A percentile compares a stretch with the other conserved stretches of the same genome.
Conservation (phyloP, 805 yeast species). For the Dipodascopsis tothii region DNA sequence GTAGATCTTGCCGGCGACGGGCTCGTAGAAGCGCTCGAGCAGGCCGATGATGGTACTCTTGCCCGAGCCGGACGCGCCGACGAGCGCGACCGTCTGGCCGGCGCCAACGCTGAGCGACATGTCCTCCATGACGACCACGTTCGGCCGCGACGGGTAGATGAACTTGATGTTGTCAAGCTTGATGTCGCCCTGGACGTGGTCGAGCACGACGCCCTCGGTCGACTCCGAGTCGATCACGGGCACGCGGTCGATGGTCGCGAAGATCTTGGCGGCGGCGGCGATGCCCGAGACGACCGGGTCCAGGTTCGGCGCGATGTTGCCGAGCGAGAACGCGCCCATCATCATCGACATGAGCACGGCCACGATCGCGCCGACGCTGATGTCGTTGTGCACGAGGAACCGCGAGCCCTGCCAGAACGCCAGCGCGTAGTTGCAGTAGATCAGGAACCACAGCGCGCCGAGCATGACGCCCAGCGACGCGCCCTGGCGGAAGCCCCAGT, state of each 20-base stretch:
- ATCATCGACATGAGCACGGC: slow-evolving; percentile 28
- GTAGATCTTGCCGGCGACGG: slow-evolving; percentile 40
- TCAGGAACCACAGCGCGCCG: slow-evolving; percentile 39
- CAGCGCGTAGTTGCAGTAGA: slow-evolving; percentile 60
- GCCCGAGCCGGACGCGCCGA: slow-evolving; percentile 73
- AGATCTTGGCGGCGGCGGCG: slow-evolving; percentile 36
- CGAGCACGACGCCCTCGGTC: slow-evolving; percentile 22
- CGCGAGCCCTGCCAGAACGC: slow-evolving; percentile 41
- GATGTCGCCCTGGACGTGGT: slow-evolving; percentile 35
- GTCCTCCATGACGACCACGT: slow-evolving; percentile 27
- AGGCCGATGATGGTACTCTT: slow-evolving; percentile 42
- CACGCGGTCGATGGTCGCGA: slow-evolving; percentile 38
- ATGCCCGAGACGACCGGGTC: slow-evolving; percentile 34
- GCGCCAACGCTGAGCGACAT: slow-evolving; percentile 45
- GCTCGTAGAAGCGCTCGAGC: slow-evolving; percentile 53
- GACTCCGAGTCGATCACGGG: slow-evolving; percentile 35
- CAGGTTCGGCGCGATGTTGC: slow-evolving; percentile 37
- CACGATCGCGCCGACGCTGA: slow-evolving; percentile 32
- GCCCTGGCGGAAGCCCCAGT: slow-evolving; percentile 27
- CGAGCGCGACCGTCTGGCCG: slow-evolving; percentile 80
- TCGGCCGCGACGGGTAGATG: slow-evolving; percentile 31
- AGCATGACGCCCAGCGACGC: slow-evolving; percentile 31
- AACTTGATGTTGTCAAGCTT: slow-evolving; percentile 25
- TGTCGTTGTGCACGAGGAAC: slow-evolving; percentile 30
- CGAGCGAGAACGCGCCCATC: slow-evolving; percentile 35